These are phyloP conservation scores for Actinomortierella wolfii DNA, from an alignment of 371 early-diverging fungal genomes.

Conservation along the genomic window DNA sequence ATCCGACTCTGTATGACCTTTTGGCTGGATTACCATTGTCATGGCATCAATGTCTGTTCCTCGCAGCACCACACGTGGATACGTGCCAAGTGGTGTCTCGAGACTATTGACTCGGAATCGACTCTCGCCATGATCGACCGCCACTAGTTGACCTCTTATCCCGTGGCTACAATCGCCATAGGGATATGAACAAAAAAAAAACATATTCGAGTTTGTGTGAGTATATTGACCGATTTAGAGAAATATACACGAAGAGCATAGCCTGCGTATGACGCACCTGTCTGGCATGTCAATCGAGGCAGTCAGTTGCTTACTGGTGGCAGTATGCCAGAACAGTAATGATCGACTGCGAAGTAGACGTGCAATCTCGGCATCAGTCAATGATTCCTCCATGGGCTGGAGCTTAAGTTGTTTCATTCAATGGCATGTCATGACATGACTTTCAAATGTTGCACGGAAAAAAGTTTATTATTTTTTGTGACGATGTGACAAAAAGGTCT, in stretches of 20 bases:
- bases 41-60: slow-evolving; percentile 54
- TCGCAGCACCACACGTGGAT: slow-evolving; percentile 54
- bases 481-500: not conserved
- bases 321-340: slow-evolving; percentile 51
- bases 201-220: not conserved
- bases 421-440: no score
- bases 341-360: slow-evolving; percentile 48
- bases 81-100: slow-evolving; percentile 54
- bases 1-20: no score
- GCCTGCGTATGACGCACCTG: slow-evolving; percentile 9
- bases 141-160: slow-evolving; percentile 49
- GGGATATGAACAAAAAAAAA: not conserved
- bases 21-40: no score
- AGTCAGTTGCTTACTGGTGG: slow-evolving; percentile 22
- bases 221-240: not conserved
- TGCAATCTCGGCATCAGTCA: slow-evolving; percentile 22
- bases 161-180: slow-evolving; percentile 17
- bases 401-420: no score
- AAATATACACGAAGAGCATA: no score
- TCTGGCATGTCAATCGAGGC: slow-evolving; percentile 46
- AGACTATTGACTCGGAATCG: slow-evolving; percentile 53
- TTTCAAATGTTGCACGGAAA: no score
- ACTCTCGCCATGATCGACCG: slow-evolving; percentile 55
- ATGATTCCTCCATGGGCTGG: no score
- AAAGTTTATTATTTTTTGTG: no score